Base-by-base conservation (phyloP, 2,329 filamentous ascomycete genomes). In the Parafenestella ontariensis region DNA sequence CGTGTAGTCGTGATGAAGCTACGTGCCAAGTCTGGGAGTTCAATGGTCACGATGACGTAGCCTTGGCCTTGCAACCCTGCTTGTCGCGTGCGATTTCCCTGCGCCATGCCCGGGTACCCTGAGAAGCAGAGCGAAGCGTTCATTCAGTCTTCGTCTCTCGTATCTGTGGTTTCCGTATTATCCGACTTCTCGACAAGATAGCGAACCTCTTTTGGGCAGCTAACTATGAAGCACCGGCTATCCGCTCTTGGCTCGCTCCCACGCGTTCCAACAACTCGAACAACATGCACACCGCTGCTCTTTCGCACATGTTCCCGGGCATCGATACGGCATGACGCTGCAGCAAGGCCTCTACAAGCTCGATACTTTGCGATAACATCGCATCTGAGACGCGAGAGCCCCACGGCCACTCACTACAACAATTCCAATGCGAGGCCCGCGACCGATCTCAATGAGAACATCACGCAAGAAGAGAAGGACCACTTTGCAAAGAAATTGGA, bases 391-490 rank as follows among this genome's bases (percentile, higher is more conserved):
- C 42, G 52, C 9, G 55, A 64, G 31, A 58, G 52, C 5, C 60
- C 58, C 3, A 68, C 62, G 15, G 34, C 29, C 13, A 51, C 68
- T 11, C 53, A 54, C 9, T 72, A 70, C 50, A 63, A 70, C 21
- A 71, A 68, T 40, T 71, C 73, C 24, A 74, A 76, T 49, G 66
- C 71, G 11, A 61, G 69, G 36, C 76, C 77, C 0, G 78, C 77
- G 0, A 58, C 65, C 1, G 67, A 80, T 11, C 64, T 81, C 31
- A 76, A 78, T 52, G 75, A 82, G 34, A 71, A 79, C 47, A 71
- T 82, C 28, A 76, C 76, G 1, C 59, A 75, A 42, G 78, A 79
- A 53, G 81, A 83, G 64, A 74, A 78, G 58, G 71, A 76, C 21
- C 76, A 82, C 59, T 82, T 78, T 60, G 72, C 75, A 11, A 68